Conservation (phyloP, 106 monocot species). For the Vanilla planifolia region DNA sequence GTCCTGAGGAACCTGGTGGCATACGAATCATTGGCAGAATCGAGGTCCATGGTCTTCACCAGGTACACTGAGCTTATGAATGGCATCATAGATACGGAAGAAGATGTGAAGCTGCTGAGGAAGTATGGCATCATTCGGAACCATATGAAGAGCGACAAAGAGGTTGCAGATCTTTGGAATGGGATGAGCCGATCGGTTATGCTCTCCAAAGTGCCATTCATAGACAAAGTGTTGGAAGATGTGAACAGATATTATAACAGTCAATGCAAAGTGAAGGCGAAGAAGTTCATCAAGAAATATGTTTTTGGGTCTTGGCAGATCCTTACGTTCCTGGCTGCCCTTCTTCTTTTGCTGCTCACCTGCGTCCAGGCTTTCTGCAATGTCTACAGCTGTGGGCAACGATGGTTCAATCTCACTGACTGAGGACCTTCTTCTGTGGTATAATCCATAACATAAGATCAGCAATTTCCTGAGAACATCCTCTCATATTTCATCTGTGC, state of each 20-base stretch:
- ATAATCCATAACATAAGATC: too few species aligned
- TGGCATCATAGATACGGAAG: slow-evolving; percentile 29
- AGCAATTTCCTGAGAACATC: too few species aligned
- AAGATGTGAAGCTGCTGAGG: slow-evolving; percentile 28
- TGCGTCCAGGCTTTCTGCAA: slow-evolving; percentile 3
- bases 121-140: slow-evolving; percentile 12
- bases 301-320: slow-evolving; percentile 12
- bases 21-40: slow-evolving; percentile 10
- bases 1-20: slow-evolving; percentile 31
- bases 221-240: slow-evolving; percentile 24
- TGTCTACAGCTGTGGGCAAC: not conserved
- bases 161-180: slow-evolving; percentile 31
- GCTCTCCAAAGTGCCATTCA: slow-evolving; percentile 18
- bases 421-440: too few species aligned
- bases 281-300: slow-evolving; percentile 9
- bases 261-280: slow-evolving; percentile 11
- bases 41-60: slow-evolving; percentile 14
- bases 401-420: not conserved
- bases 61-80: slow-evolving; percentile 39
- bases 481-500: too few species aligned
- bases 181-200: slow-evolving; percentile 27
- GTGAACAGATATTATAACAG: slow-evolving; percentile 24
- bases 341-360: not conserved
- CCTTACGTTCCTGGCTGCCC: not conserved
- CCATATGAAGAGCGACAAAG: slow-evolving; percentile 18